Evolutionary conservation across 768 basidiomycete genomes (phyloP).

Genomic region (Polyporus arcularius): DNA sequence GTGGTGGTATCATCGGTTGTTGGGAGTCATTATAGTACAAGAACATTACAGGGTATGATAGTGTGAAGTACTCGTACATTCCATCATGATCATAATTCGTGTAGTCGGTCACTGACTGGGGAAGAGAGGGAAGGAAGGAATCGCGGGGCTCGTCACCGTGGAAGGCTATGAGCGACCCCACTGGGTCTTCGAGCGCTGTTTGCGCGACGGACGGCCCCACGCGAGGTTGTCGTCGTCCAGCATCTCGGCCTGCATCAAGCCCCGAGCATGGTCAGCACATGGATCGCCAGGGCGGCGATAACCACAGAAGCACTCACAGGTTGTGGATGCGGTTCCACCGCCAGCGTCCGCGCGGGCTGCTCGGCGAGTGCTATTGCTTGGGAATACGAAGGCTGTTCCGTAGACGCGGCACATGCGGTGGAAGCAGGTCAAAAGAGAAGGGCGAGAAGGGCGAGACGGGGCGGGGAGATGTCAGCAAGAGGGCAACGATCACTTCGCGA

Average conservation of each 20-base stretch:
- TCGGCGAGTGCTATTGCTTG: background rate
- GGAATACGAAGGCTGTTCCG: background rate
- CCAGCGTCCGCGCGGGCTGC: background rate
- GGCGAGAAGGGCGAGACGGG: background rate
- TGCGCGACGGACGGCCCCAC: slow-evolving; percentile 20
- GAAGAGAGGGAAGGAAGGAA: background rate
- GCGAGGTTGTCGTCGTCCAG: slow-evolving; percentile 25
- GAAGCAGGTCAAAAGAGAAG: background rate
- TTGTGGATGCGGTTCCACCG: background rate
- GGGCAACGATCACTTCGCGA: background rate
- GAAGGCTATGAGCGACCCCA: background rate
- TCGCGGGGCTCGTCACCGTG: background rate
- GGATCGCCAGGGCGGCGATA: background rate
- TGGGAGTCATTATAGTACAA: background rate
- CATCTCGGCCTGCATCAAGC: slow-evolving; percentile 18
- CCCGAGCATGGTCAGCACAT: background rate
- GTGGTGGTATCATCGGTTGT: background rate
- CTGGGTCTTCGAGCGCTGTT: background rate
- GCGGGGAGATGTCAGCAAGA: background rate
- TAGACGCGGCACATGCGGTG: too few species aligned
- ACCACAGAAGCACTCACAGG: background rate
- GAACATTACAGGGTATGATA: background rate
- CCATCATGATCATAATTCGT: too few species aligned
- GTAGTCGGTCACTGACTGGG: background rate
- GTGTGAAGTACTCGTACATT: too few species aligned